Percentiles rank a stretch among this genome's conserved stretches.
These are phyloP conservation scores for Fusarium musae DNA, from an alignment of 2,329 filamentous ascomycete genomes.

Conservation along the genomic window DNA sequence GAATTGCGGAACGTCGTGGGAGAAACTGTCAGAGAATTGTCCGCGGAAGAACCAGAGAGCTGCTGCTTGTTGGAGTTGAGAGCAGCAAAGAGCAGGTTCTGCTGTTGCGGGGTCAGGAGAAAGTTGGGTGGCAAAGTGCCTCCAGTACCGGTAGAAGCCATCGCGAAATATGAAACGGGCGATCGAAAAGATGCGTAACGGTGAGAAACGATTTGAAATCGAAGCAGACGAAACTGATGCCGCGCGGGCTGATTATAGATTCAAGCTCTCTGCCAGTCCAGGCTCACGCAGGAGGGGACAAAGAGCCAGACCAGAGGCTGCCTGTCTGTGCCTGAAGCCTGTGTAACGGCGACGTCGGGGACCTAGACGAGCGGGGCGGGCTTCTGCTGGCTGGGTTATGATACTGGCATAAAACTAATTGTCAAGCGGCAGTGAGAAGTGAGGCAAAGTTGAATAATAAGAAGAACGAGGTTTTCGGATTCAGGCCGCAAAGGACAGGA, in stretches of 20 bases:
- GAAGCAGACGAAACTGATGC: conserved; percentile 9
- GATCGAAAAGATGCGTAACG: conserved; percentile 3
- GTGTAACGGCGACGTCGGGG: conserved; percentile 38
- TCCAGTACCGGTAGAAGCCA: conserved; percentile 62
- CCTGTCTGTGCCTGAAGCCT: neutral
- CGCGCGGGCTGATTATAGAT: conserved; percentile 36
- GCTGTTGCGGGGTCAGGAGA: conserved; percentile 79
- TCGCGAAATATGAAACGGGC: conserved; percentile 44
- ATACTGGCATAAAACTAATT: conserved; percentile 7
- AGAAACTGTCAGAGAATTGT: conserved; percentile 57
- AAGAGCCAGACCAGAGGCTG: conserved; percentile 36
- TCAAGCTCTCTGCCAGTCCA: conserved; percentile 42
- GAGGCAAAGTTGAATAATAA: conserved; percentile 4
- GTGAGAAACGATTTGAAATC: conserved; percentile 7
- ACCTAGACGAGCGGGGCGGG: conserved; percentile 30
- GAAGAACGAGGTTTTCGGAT: conserved; percentile 35
- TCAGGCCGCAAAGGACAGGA: conserved; percentile 27
- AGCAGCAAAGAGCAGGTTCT: conserved; percentile 79
- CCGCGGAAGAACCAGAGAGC: conserved; percentile 49
- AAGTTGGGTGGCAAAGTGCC: conserved; percentile 64
- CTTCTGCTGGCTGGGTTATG: conserved; percentile 8
- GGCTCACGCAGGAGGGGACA: conserved; percentile 41
- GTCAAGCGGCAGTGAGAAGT: conserved; percentile 13
- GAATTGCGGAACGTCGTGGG: conserved; percentile 62
- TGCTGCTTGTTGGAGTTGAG: conserved; percentile 74